Evolutionary conservation across 2,329 filamentous ascomycete genomes (phyloP).

Genomic region (Gremmenia infestans): DNA sequence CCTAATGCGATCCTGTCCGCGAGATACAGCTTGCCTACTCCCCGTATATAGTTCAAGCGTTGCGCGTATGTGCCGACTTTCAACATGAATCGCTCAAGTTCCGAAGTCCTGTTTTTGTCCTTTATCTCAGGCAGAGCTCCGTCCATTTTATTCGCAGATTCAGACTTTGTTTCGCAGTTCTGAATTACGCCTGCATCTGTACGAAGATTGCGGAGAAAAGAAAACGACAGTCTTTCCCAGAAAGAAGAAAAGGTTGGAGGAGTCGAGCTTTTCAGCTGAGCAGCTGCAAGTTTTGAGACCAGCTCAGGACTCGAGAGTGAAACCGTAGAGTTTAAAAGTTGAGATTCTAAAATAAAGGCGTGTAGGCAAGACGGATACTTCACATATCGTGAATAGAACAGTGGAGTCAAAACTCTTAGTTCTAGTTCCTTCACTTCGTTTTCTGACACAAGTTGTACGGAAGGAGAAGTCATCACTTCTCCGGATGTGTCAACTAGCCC

Average conservation of each 20-base stretch:
- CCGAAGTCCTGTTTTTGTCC: neutral
- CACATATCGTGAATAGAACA: constrained; percentile 62
- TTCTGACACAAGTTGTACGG: constrained; percentile 16
- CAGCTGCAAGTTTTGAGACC: neutral
- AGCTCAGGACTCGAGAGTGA: constrained; percentile 6
- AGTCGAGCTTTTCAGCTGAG: neutral
- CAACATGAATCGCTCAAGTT: neutral
- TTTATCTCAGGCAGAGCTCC: no score
- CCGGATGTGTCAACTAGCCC: constrained; percentile 38
- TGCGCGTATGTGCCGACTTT: neutral
- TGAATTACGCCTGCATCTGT: neutral
- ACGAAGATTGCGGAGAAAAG: neutral
- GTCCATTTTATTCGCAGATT: neutral
- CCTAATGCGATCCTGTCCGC: constrained; percentile 21
- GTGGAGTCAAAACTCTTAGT: constrained; percentile 56
- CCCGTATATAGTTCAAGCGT: constrained; percentile 8
- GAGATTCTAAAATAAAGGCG: constrained; percentile 52
- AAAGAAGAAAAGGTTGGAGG: neutral
- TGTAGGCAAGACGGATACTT: constrained; percentile 58
- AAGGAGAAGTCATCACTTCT: constrained; percentile 36
- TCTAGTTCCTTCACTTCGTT: constrained; percentile 37
- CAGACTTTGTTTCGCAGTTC: neutral
- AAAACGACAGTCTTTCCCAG: neutral
- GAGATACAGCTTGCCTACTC: constrained; percentile 13
- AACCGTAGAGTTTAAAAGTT: constrained; percentile 11